Evolutionary conservation across 140 eudicot species (phyloP), one percentile per base, ranked within the genome.

Genomic region (Erigeron philadelphicus): DNA sequence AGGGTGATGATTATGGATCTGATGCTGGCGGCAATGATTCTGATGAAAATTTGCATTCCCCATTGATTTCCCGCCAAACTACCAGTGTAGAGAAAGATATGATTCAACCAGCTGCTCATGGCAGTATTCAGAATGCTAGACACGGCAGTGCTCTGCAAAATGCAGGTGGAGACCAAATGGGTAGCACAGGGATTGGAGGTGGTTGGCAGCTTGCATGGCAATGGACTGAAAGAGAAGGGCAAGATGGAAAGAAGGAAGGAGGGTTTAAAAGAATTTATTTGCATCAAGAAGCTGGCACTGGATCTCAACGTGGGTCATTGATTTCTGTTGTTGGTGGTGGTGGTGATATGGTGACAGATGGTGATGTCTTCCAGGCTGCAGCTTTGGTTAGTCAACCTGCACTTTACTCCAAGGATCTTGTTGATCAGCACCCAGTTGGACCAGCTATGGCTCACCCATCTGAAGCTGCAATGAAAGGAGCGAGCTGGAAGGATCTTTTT

Each of bases 121-220:
- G 97, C 0, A 90, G 85, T 61, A 70, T 84, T 57, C 21, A 79
- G 35, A 52, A 83, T 59, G 74, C 75, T 72, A 80, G 83, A 77
- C 80, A 81, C 17, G 46, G 87, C 47, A 86, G 88, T 52, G 76
- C 68, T 13, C 41, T 82, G 53, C 89, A 68, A 61, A 83, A 70
- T 40, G 74, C 52, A 6, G 78, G 52, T 55, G 87, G 84, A 10
- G 95, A 84, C 13, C 77, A 75, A 13, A 76, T 76, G 43, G 63
- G 76, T 68, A 76, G 87, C 80, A 80, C 78, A 40, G 93, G 90
- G 8, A 92, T 92, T 47, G 98, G 98, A 41, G 98, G 98, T 46
- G 98, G 98, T 49, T 92, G 98, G 98, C 96, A 92, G 85, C 83
- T 92, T 6, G 98, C 96, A 64, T 88, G 96, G 98, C 88, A 86